Evolutionary conservation across 345 rosid genomes (phyloP).

Genomic region (Viola odorata): DNA sequence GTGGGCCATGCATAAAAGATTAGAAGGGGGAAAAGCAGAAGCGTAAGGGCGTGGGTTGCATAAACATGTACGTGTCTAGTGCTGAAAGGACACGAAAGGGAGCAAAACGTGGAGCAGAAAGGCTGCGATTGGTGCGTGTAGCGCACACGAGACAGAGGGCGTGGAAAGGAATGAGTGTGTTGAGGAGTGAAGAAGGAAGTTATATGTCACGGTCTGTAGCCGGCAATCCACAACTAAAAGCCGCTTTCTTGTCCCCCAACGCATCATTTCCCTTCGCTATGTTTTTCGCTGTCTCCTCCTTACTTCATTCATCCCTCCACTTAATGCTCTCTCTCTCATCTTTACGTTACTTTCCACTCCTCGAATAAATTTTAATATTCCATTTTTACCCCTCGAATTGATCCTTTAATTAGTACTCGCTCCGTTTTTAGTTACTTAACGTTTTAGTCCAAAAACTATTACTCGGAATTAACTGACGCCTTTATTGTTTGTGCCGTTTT

Average conservation of each 20-base stretch:
- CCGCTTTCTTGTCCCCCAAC: slow-evolving; percentile 48
- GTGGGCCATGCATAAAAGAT: too few relatives aligned
- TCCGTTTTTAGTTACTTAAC: too few relatives aligned
- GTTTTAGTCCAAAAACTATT: too few relatives aligned
- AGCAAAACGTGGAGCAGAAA: not conserved
- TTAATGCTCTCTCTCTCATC: not conserved
- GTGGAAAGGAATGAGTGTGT: slow-evolving; percentile 2
- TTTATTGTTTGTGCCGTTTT: too few relatives aligned
- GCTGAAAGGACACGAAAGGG: not conserved
- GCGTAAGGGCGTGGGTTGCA: not conserved
- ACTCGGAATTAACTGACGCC: too few relatives aligned
- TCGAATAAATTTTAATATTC: not conserved
- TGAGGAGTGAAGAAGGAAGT: slow-evolving; percentile 11
- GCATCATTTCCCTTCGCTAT: slow-evolving; percentile 33
- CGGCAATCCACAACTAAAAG: slow-evolving; percentile 44
- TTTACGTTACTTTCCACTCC: slow-evolving; percentile 6
- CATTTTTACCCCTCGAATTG: not conserved
- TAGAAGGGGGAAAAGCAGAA: not conserved
- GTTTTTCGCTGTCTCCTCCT: slow-evolving; percentile 39
- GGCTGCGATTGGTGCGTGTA: not conserved
- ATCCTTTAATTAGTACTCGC: too few relatives aligned
- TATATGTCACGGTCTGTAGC: slow-evolving; percentile 32
- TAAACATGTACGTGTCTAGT: too few relatives aligned
- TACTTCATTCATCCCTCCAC: not conserved
- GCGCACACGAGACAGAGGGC: not conserved